Percentiles rank a stretch among this genome's conserved stretches.
phyloP scores from a whole-genome alignment of 192 early-diverging fungal species.

The Backusella sp. region DNA sequence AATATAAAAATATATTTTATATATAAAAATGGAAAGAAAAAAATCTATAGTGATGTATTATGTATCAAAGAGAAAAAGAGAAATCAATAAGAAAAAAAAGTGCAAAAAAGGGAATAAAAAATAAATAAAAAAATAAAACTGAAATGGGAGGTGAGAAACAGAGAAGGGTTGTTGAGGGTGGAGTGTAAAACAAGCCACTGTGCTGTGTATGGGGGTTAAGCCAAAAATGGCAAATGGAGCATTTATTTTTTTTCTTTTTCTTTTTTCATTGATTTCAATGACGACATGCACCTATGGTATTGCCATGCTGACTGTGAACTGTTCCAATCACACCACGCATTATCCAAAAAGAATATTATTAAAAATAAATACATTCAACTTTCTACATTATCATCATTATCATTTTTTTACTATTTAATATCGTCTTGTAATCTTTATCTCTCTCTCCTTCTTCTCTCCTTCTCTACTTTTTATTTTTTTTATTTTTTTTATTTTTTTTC shows the following conservation, averaged over 20 bases:
- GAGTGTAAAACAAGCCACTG: background rate
- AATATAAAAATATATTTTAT: background rate
- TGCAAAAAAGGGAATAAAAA: background rate
- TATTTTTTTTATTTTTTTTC: background rate
- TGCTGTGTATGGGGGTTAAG: background rate
- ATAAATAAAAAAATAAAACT: background rate
- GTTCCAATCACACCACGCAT: background rate
- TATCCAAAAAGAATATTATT: background rate
- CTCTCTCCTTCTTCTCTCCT: background rate
- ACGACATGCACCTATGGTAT: background rate
- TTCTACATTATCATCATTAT: background rate
- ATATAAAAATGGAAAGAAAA: background rate
- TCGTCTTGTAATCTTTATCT: background rate
- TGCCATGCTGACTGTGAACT: background rate
- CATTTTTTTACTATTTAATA: background rate
- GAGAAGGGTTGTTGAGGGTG: background rate
- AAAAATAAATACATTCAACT: background rate
- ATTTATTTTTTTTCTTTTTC: background rate
- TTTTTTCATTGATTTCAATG: background rate
- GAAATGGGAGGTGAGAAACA: background rate
- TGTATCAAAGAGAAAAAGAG: background rate
- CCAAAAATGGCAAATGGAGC: background rate
- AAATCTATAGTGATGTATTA: background rate
- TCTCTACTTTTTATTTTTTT: background rate
- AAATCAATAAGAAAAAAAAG: background rate